These are phyloP conservation scores for Oemleria cerasiformis DNA, from an alignment of 306 rosid species.

Conservation along the genomic window DNA sequence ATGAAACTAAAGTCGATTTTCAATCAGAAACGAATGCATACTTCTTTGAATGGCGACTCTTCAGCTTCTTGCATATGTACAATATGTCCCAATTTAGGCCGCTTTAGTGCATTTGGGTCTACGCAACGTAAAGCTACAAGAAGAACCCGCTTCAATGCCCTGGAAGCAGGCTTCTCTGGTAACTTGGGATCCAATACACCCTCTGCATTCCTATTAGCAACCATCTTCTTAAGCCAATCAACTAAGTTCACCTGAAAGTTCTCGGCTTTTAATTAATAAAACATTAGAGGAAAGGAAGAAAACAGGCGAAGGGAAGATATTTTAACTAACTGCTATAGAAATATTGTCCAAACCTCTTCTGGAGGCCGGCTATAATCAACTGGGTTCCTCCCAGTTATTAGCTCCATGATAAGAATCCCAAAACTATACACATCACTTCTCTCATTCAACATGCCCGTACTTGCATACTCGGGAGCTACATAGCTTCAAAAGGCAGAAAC, in stretches of 20 bases:
- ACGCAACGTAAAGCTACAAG: constrained; percentile 86
- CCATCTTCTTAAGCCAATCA: constrained; percentile 94
- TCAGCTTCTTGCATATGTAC: constrained; percentile 96
- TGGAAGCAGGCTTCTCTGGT: constrained; percentile 66
- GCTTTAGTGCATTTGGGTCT: constrained; percentile 74
- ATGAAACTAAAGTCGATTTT: too few species aligned
- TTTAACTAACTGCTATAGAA: constrained; percentile 7
- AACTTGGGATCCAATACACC: constrained; percentile 81
- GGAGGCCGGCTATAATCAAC: constrained; percentile 75
- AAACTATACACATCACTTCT: constrained; percentile 83
- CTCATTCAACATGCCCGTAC: constrained; percentile 92
- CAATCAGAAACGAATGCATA: constrained; percentile 32
- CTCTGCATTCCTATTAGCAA: constrained; percentile 67
- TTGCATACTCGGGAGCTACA: constrained; percentile 93
- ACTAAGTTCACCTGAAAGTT: constrained; percentile 74
- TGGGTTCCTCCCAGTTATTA: constrained; percentile 86
- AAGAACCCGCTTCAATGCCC: constrained; percentile 78
- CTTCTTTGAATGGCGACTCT: constrained; percentile 69
- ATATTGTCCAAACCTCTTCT: constrained; percentile 59
- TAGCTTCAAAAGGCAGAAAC: constrained; percentile 46
- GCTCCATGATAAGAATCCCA: constrained; percentile 90
- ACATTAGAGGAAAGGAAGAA: constrained; percentile 13
- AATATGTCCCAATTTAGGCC: constrained; percentile 87
- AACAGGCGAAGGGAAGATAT: neutral
- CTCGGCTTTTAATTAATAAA: constrained; percentile 6